These are phyloP conservation scores for Fraxinus greggii DNA, from an alignment of 305 asterid genomes.

Conservation along the genomic window DNA sequence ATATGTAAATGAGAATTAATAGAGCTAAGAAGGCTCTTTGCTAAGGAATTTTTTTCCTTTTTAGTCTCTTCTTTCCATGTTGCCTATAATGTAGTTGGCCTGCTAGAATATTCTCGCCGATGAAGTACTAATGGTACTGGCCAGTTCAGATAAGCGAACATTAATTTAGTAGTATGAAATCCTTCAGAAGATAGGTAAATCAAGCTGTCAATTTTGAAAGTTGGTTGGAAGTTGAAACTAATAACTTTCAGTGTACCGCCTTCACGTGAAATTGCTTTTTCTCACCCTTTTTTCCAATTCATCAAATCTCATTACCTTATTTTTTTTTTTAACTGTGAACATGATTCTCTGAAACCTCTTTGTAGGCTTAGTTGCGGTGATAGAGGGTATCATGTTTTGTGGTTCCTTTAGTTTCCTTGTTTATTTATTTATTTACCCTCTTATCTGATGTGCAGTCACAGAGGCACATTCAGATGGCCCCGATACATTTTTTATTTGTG, in stretches of 20 bases:
- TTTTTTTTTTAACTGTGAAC: background rate
- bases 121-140: constrained; percentile 10
- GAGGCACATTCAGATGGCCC: background rate
- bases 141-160: constrained; percentile 18
- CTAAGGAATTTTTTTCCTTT: constrained; percentile 32
- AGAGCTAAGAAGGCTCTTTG: constrained; percentile 38
- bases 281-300: background rate
- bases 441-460: background rate
- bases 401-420: background rate
- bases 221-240: background rate
- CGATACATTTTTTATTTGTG: background rate
- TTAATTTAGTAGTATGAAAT: background rate
- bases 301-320: background rate
- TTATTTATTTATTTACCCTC: background rate
- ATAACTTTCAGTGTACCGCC: background rate
- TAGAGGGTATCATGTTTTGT: constrained; percentile 25
- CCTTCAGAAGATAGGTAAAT: background rate
- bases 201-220: background rate
- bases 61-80: constrained; percentile 42
- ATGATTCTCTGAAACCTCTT: background rate
- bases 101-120: constrained; percentile 12
- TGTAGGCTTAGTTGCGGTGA: constrained; percentile 69
- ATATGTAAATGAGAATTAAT: too few species aligned
- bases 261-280: background rate
- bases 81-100: constrained; percentile 26